Evolutionary conservation across 345 rosid species (phyloP).

Genomic region (Turnera subulata): DNA sequence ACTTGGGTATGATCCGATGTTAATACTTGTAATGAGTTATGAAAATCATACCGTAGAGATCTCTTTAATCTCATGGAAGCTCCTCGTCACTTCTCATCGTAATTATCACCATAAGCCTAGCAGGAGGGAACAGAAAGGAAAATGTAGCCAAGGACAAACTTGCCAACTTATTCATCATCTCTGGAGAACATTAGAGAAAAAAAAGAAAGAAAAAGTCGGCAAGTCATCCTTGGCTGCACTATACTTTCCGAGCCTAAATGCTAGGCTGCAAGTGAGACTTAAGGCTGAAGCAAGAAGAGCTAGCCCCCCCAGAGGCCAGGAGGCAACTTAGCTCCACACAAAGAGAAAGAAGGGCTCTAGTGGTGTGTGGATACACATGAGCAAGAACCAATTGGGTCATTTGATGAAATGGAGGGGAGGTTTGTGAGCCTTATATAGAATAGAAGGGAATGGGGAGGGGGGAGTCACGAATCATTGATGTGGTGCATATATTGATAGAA

Average conservation of each 20-base stretch:
- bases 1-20: too few relatives aligned
- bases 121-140: conserved; percentile 39
- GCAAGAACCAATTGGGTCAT: not conserved
- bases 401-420: not conserved
- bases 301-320: not conserved
- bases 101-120: conserved; percentile 25
- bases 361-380: not conserved
- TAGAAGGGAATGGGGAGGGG: conserved; percentile 1
- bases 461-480: not conserved
- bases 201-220: conserved; percentile 24
- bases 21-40: too few relatives aligned
- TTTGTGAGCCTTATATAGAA: conserved; percentile 2
- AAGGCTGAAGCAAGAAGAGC: not conserved
- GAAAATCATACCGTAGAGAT: too few relatives aligned
- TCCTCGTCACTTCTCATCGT: too few relatives aligned
- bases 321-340: not conserved
- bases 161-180: conserved; percentile 26
- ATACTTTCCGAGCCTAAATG: conserved; percentile 21
- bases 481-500: not conserved
- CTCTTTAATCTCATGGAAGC: not conserved
- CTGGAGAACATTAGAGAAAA: too few relatives aligned
- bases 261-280: conserved; percentile 20
- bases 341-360: not conserved
- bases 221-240: conserved; percentile 66
- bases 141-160: conserved; percentile 43